Percentiles rank a stretch among this genome's conserved stretches.
Conservation (phyloP, 176 grass and related monocot species). For the Areca catechu region DNA sequence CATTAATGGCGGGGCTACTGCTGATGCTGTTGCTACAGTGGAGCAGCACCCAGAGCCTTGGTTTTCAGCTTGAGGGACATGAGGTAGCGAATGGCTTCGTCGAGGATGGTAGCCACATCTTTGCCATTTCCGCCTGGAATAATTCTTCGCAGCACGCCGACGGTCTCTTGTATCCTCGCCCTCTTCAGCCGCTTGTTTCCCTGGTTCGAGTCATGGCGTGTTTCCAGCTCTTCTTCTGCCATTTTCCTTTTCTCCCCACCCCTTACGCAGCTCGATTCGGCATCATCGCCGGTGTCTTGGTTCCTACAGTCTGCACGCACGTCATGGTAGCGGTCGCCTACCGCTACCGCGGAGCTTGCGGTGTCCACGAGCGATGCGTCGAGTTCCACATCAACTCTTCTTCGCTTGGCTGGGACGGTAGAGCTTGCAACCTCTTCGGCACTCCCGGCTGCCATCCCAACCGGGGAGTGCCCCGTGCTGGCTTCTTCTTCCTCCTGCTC, state of each 20-base stretch:
- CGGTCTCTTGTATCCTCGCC: slow-evolving; percentile 80
- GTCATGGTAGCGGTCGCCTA: slow-evolving; percentile 23
- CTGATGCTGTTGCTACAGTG: slow-evolving; percentile 19
- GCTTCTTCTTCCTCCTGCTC: slow-evolving; percentile 23
- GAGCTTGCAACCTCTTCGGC: slow-evolving; percentile 34
- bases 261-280: slow-evolving; percentile 53
- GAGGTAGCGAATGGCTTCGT: slow-evolving; percentile 91
- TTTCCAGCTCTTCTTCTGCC: slow-evolving; percentile 20
- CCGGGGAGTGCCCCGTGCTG: slow-evolving; percentile 22
- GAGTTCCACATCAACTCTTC: slow-evolving; percentile 36
- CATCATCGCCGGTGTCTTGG: slow-evolving; percentile 27
- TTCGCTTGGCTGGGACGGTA: slow-evolving; percentile 49
- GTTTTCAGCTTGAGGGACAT: slow-evolving; percentile 81
- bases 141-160: slow-evolving; percentile 58
- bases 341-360: slow-evolving; percentile 42
- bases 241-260: slow-evolving; percentile 4
- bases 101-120: slow-evolving; percentile 64
- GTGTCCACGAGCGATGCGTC: slow-evolving; percentile 72
- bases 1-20: background rate
- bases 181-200: slow-evolving; percentile 43
- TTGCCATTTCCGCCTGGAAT: slow-evolving; percentile 70
- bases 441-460: slow-evolving; percentile 21
- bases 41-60: slow-evolving; percentile 48
- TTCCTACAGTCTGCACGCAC: slow-evolving; percentile 13
- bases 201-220: slow-evolving; percentile 7